Base-by-base conservation (phyloP, 306 rosid genomes). In the Abrus pulchellus region DNA sequence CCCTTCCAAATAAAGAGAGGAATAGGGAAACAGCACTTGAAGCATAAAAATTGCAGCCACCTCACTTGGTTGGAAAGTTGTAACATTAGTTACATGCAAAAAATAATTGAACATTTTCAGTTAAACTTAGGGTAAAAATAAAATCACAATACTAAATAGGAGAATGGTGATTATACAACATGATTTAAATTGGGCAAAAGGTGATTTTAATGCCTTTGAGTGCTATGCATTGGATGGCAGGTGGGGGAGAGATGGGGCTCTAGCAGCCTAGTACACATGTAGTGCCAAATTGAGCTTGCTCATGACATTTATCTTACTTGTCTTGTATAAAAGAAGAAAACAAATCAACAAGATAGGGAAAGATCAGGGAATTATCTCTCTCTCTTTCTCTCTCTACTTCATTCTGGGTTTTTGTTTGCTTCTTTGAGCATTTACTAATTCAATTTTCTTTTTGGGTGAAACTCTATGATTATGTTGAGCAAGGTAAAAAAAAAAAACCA, bases 311-410 rank as follows among this genome's bases (percentile, higher is more conserved):
- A 80, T 53, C 78, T 74, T 11, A 67, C 72, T 83, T 80, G 82
- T 75, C 84, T 69, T 84, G 76, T 82, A 72, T 80, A 72, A 80
- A 81, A 86, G 83, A 80, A 83, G 79, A 77, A 81, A 83, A 77
- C 89, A 86, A 86, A 83, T 80, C 85, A 83, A 54, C 81, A 59
- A 60, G 81, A 72, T 66, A 61, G 78, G 73, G 85, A 83, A 83
- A 53, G 60, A 74, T 76, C 83, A 80, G 83, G 70, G 79, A 86
- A 80, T 86, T 78, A 55, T 59, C 78, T 64, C 76, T 62, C n/a
- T 60, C 71, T 65, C 80, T 72, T 71, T 77, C 74, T 78, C 40
- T 74, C 73, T 64, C 80, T 30, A 48, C 50, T 68, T 79, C 81
- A 75, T 80, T 86, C 86, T 54, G 56, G 81, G 55, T 60, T 81